Evolutionary conservation across 305 asterid species (phyloP).

Genomic region (Caryopteris hybrid): DNA sequence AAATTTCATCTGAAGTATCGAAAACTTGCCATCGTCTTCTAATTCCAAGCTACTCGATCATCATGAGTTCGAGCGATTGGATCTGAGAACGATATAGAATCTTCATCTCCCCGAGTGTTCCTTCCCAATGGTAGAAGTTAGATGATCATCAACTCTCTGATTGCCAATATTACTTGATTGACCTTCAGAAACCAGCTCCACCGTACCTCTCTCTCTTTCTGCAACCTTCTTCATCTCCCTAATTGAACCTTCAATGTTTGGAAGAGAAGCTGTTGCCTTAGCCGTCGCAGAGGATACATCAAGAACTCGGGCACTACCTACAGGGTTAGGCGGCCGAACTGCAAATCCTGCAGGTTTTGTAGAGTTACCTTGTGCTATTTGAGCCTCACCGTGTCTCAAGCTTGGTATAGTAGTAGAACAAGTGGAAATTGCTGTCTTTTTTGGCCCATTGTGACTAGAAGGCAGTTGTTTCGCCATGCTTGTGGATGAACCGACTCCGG

Average conservation of each 20-base stretch:
- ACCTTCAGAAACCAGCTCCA: slow-evolving; percentile 21
- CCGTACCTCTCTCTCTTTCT: slow-evolving; percentile 14
- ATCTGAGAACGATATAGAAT: neutral
- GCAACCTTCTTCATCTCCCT: slow-evolving; percentile 12
- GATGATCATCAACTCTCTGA: slow-evolving; percentile 18
- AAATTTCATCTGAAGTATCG: neutral
- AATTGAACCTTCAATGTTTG: slow-evolving; percentile 7
- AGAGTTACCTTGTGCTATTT: slow-evolving; percentile 20
- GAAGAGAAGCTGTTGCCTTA: neutral
- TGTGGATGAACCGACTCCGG: slow-evolving; percentile 35
- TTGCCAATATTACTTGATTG: slow-evolving; percentile 19
- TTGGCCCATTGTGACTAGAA: slow-evolving; percentile 52
- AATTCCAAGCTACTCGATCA: slow-evolving; percentile 10
- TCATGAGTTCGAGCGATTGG: slow-evolving; percentile 18
- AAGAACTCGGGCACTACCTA: slow-evolving; percentile 11
- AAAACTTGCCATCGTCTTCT: neutral
- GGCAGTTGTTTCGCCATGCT: slow-evolving; percentile 43
- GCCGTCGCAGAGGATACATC: neutral
- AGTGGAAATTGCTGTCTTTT: slow-evolving; percentile 34
- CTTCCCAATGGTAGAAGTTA: slow-evolving; percentile 11
- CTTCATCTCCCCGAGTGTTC: no score
- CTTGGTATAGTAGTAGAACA: slow-evolving; percentile 20
- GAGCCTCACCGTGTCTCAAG: slow-evolving; percentile 28
- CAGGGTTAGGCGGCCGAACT: slow-evolving; percentile 22
- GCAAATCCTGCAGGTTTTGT: slow-evolving; percentile 25